Conservation (phyloP, 352 stramenopile genomes). For the Peronospora tabacina region DNA sequence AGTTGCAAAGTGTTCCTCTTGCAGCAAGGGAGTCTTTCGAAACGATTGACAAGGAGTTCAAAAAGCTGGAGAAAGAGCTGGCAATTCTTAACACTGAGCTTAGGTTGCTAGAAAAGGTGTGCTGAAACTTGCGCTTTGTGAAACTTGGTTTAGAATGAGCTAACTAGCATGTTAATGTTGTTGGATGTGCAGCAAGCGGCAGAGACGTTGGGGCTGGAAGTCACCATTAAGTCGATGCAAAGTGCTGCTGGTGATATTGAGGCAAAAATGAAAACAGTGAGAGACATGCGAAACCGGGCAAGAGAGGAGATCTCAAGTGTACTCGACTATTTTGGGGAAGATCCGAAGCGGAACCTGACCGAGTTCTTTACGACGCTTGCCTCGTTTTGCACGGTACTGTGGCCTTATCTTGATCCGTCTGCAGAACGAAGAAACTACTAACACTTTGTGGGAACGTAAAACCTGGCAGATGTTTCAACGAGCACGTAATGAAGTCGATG, state of each 20-base stretch:
- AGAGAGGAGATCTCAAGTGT: slow-evolving; percentile 60
- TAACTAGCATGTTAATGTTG: slow-evolving; percentile 3
- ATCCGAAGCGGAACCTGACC: slow-evolving; percentile 57
- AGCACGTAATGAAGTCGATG: slow-evolving; percentile 62
- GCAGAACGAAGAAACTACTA: background rate
- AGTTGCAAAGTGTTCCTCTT: slow-evolving; percentile 77
- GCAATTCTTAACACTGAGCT: slow-evolving; percentile 42
- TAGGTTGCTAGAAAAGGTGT: slow-evolving; percentile 38
- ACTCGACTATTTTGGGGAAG: slow-evolving; percentile 84
- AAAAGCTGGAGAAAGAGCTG: slow-evolving; percentile 46
- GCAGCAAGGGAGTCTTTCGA: slow-evolving; percentile 82
- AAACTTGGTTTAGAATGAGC: background rate
- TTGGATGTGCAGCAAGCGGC: slow-evolving; percentile 23
- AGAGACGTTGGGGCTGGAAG: slow-evolving; percentile 17
- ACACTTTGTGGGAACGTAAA: background rate
- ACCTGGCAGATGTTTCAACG: slow-evolving; percentile 45
- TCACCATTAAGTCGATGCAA: slow-evolving; percentile 35
- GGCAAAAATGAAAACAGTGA: slow-evolving; percentile 36
- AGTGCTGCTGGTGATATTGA: slow-evolving; percentile 31
- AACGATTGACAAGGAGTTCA: slow-evolving; percentile 53
- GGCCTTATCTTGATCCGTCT: background rate
- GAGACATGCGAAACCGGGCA: slow-evolving; percentile 29
- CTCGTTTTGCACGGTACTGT: slow-evolving; percentile 60
- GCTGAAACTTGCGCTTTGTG: background rate
- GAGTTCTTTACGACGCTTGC: slow-evolving; percentile 79